Conservation (phyloP, 768 basidiomycete species). For the Suillus discolor region DNA sequence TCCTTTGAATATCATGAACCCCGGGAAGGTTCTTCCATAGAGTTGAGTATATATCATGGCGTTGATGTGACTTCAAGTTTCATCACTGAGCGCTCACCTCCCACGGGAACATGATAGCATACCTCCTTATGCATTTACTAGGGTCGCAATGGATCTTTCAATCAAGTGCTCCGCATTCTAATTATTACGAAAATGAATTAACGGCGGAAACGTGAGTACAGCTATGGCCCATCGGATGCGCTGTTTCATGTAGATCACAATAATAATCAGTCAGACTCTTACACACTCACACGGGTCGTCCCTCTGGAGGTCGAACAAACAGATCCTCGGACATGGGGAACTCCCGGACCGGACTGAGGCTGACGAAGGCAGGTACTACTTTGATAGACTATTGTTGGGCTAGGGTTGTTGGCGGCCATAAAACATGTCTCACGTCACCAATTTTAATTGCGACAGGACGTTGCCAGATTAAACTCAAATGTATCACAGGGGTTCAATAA, state of each 20-base stretch:
- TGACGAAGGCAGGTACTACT: background rate
- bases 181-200: background rate
- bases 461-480: background rate
- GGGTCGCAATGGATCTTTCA: background rate
- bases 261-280: background rate
- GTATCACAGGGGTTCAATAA: background rate
- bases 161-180: background rate
- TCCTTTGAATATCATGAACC: conserved; percentile 91
- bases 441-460: background rate
- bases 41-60: background rate
- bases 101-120: background rate
- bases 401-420: background rate
- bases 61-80: background rate
- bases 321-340: conserved; percentile 13
- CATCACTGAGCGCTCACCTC: background rate
- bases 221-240: background rate
- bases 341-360: background rate
- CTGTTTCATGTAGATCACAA: conserved; percentile 18
- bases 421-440: background rate
- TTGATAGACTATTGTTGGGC: background rate
- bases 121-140: background rate
- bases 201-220: conserved; percentile 7
- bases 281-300: background rate
- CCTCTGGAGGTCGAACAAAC: conserved; percentile 17
- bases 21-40: conserved; percentile 70